These are phyloP conservation scores for Leptographium radiaticola DNA, from an alignment of 2,329 filamentous ascomycete species.

Conservation along the genomic window DNA sequence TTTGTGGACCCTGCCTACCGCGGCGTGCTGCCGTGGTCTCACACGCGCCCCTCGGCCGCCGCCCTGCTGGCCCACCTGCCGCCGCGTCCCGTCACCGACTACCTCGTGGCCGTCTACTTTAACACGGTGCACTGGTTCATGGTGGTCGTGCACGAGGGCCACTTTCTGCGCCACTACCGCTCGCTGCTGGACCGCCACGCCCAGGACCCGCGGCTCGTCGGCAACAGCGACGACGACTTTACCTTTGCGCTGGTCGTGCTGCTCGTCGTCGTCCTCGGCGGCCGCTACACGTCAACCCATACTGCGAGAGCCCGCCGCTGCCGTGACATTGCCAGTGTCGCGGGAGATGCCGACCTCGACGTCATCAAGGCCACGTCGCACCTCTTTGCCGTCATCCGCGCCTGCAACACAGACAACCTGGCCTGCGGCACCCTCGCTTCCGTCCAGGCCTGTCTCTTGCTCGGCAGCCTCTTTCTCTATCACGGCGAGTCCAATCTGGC, in stretches of 20 bases:
- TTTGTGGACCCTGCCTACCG: neutral
- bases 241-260: neutral
- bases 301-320: neutral
- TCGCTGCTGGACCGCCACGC: neutral
- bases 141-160: neutral
- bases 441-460: neutral
- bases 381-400: neutral
- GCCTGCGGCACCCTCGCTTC: neutral
- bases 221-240: neutral
- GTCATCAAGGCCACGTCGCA: neutral
- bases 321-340: neutral
- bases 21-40: neutral
- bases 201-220: neutral
- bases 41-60: neutral
- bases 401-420: neutral
- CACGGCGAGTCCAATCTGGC: neutral
- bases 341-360: neutral
- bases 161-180: neutral
- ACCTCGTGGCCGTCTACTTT: neutral
- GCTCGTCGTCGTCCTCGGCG: neutral
- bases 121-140: slow-evolving; percentile 1
- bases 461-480: neutral
- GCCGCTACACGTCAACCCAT: neutral
- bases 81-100: neutral
- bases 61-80: neutral